Evolutionary conservation across 371 early-diverging fungal species (phyloP).

Genomic region (Polyrhizophydium stewartii): DNA sequence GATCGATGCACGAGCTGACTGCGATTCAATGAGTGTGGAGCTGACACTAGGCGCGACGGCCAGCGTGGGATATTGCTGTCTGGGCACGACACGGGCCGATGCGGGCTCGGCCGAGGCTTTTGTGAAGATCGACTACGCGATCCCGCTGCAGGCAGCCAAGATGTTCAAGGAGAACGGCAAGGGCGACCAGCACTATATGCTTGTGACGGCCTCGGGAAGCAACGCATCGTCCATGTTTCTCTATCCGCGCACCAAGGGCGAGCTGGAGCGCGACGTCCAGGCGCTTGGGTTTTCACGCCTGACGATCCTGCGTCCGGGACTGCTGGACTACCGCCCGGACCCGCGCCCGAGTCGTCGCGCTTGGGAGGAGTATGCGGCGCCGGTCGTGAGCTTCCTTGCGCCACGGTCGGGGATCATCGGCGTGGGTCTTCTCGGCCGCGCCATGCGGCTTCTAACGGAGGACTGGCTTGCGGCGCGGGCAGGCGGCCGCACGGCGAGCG

Average conservation of each 20-base stretch:
- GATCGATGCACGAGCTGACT: neutral
- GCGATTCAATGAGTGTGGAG: neutral
- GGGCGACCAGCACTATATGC: conserved; percentile 2
- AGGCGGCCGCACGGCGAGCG: too few species aligned
- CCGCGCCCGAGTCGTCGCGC: neutral
- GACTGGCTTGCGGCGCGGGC: too few species aligned
- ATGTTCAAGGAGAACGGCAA: neutral
- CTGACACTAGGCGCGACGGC: neutral
- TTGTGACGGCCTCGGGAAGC: conserved; percentile 28
- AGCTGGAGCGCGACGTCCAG: conserved; percentile 30
- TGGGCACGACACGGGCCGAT: conserved; percentile 3
- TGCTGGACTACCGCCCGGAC: neutral
- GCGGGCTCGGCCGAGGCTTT: conserved; percentile 7
- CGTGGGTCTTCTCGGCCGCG: neutral
- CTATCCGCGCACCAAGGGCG: conserved; percentile 68
- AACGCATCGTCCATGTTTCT: conserved; percentile 57
- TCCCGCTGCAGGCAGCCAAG: conserved; percentile 1
- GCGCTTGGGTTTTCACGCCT: neutral
- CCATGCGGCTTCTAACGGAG: too few species aligned
- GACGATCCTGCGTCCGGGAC: conserved; percentile 1
- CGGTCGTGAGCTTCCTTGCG: neutral
- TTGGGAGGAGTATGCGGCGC: neutral
- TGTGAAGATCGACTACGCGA: neutral
- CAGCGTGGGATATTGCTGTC: neutral
- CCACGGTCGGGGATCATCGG: neutral